Base-by-base conservation (phyloP, 305 asterid genomes). In the Euphrasia arctica region DNA sequence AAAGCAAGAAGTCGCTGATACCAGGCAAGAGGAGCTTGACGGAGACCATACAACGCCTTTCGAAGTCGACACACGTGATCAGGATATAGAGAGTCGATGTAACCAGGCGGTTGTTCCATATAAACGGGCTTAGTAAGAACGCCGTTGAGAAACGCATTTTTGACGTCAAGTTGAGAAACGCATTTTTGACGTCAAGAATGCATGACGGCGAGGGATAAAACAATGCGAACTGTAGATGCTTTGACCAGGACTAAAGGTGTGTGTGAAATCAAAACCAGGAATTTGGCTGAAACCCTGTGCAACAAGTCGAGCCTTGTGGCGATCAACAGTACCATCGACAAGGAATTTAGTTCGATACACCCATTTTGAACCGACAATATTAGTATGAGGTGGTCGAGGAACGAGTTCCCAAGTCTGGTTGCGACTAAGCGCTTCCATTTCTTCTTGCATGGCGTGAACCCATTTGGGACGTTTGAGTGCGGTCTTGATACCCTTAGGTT, bases 241-340 rank as follows among this genome's bases (percentile, higher is more conserved):
- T 52, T 52, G 18, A 52, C 58, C 58, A n/a, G n/a, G n/a, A 18
- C 25, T 51, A 9, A 51, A 51, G 18, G 57, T 51, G 57, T n/a
- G 27, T 3, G n/a, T n/a, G n/a, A n/a, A n/a, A n/a, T n/a, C n/a
- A n/a, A n/a, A n/a, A n/a, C n/a, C n/a, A n/a, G n/a, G n/a, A n/a
- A n/a, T n/a, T n/a, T n/a, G n/a, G n/a, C n/a, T n/a, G n/a, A n/a
- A n/a, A n/a, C n/a, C n/a, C n/a, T n/a, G n/a, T n/a, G n/a, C n/a
- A n/a, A n/a, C n/a, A n/a, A n/a, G n/a, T n/a, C n/a, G n/a, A n/a
- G n/a, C n/a, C n/a, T n/a, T n/a, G n/a, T n/a, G n/a, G n/a, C n/a
- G n/a, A n/a, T n/a, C n/a, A n/a, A n/a, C n/a, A n/a, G n/a, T n/a
- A n/a, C n/a, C n/a, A n/a, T n/a, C n/a, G n/a, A n/a, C n/a, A n/a